phyloP scores from a whole-genome alignment of 768 basidiomycete genomes.

The Boletellus ananas region DNA sequence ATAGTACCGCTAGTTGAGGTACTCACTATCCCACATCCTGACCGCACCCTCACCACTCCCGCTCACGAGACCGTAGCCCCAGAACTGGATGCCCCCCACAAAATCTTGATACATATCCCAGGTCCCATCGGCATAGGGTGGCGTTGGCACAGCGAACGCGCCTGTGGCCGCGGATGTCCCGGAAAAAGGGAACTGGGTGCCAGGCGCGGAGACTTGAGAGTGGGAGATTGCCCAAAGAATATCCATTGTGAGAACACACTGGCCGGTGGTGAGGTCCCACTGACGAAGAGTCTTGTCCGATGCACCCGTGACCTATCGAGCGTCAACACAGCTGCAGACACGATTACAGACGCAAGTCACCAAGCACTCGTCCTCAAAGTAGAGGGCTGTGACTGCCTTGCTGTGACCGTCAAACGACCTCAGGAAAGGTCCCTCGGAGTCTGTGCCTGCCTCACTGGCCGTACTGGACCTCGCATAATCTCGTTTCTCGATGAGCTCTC shows the following conservation, averaged over 20 bases:
- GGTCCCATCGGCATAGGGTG: slow-evolving; percentile 83
- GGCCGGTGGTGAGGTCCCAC: slow-evolving; percentile 96
- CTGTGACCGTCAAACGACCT: slow-evolving; percentile 86
- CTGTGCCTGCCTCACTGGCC: slow-evolving; percentile 40
- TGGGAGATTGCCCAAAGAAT: slow-evolving; percentile 99
- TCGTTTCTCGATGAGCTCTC: slow-evolving; percentile 36
- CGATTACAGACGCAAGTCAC: slow-evolving; percentile 41
- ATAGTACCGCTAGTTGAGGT: background rate
- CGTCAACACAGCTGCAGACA: slow-evolving; percentile 14
- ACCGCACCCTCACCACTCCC: slow-evolving; percentile 97
- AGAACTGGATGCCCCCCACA: slow-evolving; percentile 96
- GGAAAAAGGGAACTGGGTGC: slow-evolving; percentile 44
- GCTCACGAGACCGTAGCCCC: slow-evolving; percentile 96
- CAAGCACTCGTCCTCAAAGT: slow-evolving; percentile 92
- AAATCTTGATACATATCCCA: slow-evolving; percentile 98
- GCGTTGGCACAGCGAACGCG: slow-evolving; percentile 76
- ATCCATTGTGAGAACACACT: slow-evolving; percentile 99
- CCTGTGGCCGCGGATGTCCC: slow-evolving; percentile 54
- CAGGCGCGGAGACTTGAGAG: slow-evolving; percentile 49
- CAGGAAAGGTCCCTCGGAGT: slow-evolving; percentile 51
- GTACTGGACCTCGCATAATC: slow-evolving; percentile 41
- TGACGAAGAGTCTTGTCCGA: slow-evolving; percentile 98
- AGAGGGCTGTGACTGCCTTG: slow-evolving; percentile 88
- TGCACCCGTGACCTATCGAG: slow-evolving; percentile 86
- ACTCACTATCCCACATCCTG: slow-evolving; percentile 98